Base-by-base conservation (phyloP, 2,329 filamentous ascomycete genomes). In the Lecanicillium sp. region DNA sequence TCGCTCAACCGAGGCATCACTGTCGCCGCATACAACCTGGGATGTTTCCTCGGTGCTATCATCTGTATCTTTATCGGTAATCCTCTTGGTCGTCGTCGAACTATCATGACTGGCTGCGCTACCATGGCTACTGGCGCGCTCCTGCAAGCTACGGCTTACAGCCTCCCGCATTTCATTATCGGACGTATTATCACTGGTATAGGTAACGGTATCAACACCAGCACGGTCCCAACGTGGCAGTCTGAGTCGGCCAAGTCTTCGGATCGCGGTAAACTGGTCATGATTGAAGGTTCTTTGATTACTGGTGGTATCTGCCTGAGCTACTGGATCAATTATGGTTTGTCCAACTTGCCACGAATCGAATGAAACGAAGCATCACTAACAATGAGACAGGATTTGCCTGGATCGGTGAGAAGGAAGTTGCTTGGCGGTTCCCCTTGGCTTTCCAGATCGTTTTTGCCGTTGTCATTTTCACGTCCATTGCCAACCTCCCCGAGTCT, bases 41-140 rank as follows among this genome's bases (percentile, higher is more conserved):
- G 70, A 12, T 73, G 70, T 53, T 67, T 70, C 17, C 64, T 74
- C 37, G 73, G 73, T 6, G 71, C 71, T 15, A 73, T 76, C 49
- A 73, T 73, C 49, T 69, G 69, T 33, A 73, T 71, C 2, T 76
- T 75, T 46, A 74, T 71, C 8, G 73, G 73, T 62, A 73, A 78
- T 46, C 61, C 64, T 19, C 64, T 74, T 34, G 73, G 73, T n/a
- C 64, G 73, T 22, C 64, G 66, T 44, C 60, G 60, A 42, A 73
- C 71, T 1, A 68, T 75, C 37, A 59, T 72, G 46, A 58, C 73
- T 29, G 71, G 70, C n/a, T 67, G 68, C 2, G 36, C 62, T 7
- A 66, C 77, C 44, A 69, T 67, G 37, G 44, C 49, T 19, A 34
- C 76, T 11, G 75, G 73, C 4, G 68, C 67, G 1, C 58, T 66